phyloP scores from a whole-genome alignment of 345 rosid genomes.

The Mercurialis annua region DNA sequence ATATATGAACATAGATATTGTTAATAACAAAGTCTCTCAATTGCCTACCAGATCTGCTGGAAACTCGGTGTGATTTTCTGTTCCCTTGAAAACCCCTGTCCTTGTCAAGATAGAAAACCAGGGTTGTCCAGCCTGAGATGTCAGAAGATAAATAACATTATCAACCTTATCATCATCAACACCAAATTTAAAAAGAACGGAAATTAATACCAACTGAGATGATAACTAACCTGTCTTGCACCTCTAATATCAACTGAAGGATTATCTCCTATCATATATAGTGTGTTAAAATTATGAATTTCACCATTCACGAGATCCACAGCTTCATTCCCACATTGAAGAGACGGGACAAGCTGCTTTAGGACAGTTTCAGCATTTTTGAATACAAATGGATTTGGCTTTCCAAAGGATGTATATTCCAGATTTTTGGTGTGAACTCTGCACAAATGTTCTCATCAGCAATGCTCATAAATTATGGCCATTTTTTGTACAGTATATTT shows the following conservation, averaged over 20 bases:
- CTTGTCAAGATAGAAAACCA: constrained; percentile 93
- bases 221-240: constrained; percentile 49
- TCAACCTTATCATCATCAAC: not conserved
- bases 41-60: constrained; percentile 65
- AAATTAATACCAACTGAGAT: not conserved
- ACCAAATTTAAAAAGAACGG: not conserved
- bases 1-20: not conserved
- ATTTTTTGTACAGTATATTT: not conserved
- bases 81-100: constrained; percentile 82
- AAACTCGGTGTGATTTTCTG: constrained; percentile 49
- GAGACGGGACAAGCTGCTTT: constrained; percentile 40
- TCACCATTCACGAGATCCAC: constrained; percentile 15
- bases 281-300: constrained; percentile 45
- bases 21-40: not conserved
- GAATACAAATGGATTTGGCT: constrained; percentile 77
- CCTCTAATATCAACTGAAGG: constrained; percentile 77
- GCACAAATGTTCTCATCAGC: constrained; percentile 23
- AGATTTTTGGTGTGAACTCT: constrained; percentile 56
- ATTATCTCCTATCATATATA: constrained; percentile 86
- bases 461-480: constrained; percentile 1
- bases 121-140: constrained; percentile 64
- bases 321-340: constrained; percentile 7
- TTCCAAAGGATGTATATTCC: constrained; percentile 64
- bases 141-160: not conserved
- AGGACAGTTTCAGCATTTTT: constrained; percentile 59